Base-by-base conservation (phyloP, 352 stramenopile species). In the Pythium scleroteichum region DNA sequence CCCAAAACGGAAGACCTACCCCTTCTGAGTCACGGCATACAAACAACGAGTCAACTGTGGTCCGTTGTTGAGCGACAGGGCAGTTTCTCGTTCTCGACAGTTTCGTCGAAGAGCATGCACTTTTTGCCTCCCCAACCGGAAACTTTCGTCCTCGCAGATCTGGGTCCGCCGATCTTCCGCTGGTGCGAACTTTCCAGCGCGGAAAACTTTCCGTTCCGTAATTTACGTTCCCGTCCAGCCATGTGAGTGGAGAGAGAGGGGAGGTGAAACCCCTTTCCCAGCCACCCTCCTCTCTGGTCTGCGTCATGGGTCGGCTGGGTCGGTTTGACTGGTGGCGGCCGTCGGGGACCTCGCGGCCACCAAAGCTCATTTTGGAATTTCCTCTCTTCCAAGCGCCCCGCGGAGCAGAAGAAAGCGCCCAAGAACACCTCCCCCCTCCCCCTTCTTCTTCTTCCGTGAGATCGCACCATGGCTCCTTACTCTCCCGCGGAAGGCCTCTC, bases 291-390 rank as follows among this genome's bases (percentile, higher is more conserved):
- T 26, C 22, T 10, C 22, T n/a, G n/a, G n/a, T n/a, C n/a, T 22
- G 12, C 12, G 6, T 10, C 32, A n/a, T 29, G n/a, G 20, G 39
- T 59, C 52, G 49, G 13, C 38, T 51, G 38, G 41, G 41, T 60
- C 50, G 54, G 47, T 32, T 63, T 58, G 51, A 52, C 61, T 61
- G 52, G 46, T 46, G 53, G 39, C 53, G 48, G 38, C 40, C 42
- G 17, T 35, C 44, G 19, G 26, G 17, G 12, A 2, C 35, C 20
- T 33, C 24, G 13, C 35, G 22, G n/a, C 49, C 23, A 7, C 33
- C 10, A 29, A 45, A 2, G 33, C 39, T 85, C 82, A 92, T 87
- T 92, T 85, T 78, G 79, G 78, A 92, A 89, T 90, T 92, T 83
- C 70, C 80, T 76, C 66, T 70, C 76, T 75, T 75, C 72, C 72